Evolutionary conservation across 106 monocot genomes (phyloP), one percentile per base, ranked within the genome.

Genomic region (Triglochin maritima): DNA sequence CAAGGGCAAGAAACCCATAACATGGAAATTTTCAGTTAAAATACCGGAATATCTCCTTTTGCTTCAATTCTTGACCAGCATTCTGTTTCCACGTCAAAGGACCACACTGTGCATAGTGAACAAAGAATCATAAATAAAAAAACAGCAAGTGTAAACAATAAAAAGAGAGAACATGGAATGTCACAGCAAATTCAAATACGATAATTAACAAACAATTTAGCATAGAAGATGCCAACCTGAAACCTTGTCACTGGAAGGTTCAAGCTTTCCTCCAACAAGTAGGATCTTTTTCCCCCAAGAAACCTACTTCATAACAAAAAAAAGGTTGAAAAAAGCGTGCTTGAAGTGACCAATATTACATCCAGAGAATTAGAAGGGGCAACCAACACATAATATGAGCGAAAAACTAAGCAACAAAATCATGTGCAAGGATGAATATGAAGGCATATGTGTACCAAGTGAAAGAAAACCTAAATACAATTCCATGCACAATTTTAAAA

Each of bases 1-100:
- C 29, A 29, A 29, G 29, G 1, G 1, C 29, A 29, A 29, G 29
- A 29, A 0, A 29, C 29, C 29, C 29, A 29, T 0, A 29, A 29
- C 29, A 1, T 0, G 29, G 29, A 1, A 29, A 29, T 0, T 29
- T 29, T 29, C 29, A 29, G 29, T 29, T 29, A 29, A 29, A 29
- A 46, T 96, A 96, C 95, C 85, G 95, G 95, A 46, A 88, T 80
- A 57, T 96, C 90, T 45, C 95, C 95, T 72, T 96, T 96, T 60
- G 81, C 87, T 68, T 96, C 95, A 44, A 90, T 56, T 72, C 70
- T 77, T 5, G 90, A 88, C 95, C 95, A 96, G 60, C 83, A 84
- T 68, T 96, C 95, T 15, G 78, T 78, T 74, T 91, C 95, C 64
- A 75, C 44, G 66, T 91, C 82, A 61, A 96, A 91, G 17, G 88